These are phyloP conservation scores for Lachnum nothofagi DNA, from an alignment of 2,329 filamentous ascomycete genomes.

Conservation along the genomic window DNA sequence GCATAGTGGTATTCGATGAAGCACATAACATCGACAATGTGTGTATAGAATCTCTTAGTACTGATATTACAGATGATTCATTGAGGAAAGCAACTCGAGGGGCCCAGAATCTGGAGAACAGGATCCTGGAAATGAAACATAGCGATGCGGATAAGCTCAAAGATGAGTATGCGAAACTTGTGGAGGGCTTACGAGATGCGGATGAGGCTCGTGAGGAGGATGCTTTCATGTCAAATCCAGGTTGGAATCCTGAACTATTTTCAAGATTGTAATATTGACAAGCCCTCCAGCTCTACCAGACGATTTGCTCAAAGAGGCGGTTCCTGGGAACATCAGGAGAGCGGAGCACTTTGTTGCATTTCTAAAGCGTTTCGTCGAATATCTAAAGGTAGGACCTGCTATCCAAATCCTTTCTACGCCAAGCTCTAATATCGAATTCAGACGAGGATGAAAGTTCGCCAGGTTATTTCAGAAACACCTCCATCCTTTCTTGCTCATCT, in stretches of 20 bases:
- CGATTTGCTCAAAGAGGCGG: constrained; percentile 89
- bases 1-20: constrained; percentile 97
- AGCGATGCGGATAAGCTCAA: constrained; percentile 92
- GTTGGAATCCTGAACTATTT: constrained; percentile 18
- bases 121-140: constrained; percentile 91
- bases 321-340: constrained; percentile 91
- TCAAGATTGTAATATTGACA: neutral
- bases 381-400: constrained; percentile 61
- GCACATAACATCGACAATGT: constrained; percentile 99
- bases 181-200: constrained; percentile 81
- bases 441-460: constrained; percentile 95
- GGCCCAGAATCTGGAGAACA: constrained; percentile 83
- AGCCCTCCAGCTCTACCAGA: constrained; percentile 67
- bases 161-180: constrained; percentile 90
- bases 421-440: constrained; percentile 35
- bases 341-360: constrained; percentile 96
- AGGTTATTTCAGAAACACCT: constrained; percentile 95
- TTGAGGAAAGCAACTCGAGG: constrained; percentile 84
- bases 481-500: constrained; percentile 89
- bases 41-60: constrained; percentile 94
- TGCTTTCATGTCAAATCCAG: constrained; percentile 91
- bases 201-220: constrained; percentile 90
- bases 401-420: neutral
- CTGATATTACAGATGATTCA: constrained; percentile 93
- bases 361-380: constrained; percentile 93